phyloP scores from a whole-genome alignment of 2,329 filamentous ascomycete species.

The Alternaria hordeiaustralica region DNA sequence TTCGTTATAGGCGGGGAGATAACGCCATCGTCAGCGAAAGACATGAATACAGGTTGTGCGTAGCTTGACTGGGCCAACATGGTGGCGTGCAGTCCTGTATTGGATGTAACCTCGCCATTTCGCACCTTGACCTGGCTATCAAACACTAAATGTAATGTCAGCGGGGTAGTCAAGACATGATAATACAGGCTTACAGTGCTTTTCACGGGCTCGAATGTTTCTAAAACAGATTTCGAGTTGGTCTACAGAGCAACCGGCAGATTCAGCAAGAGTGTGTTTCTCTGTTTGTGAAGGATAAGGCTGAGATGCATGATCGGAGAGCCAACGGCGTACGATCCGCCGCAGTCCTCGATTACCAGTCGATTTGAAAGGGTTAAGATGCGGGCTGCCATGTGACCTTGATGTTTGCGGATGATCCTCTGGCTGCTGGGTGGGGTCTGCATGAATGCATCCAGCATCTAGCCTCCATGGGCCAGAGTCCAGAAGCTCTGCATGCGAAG shows the following conservation, averaged over 20 bases:
- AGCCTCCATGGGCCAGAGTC: not conserved
- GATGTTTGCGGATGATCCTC: accelerated
- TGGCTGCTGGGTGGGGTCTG: not conserved
- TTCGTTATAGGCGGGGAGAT: not conserved
- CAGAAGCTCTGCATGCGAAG: not conserved
- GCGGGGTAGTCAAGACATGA: too few relatives aligned
- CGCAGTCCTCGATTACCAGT: not conserved
- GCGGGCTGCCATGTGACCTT: not conserved
- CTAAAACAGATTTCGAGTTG: slow-evolving; percentile 11
- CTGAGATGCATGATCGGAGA: not conserved
- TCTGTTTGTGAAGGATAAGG: slow-evolving; percentile 10
- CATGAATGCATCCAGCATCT: not conserved
- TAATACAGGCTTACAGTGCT: not conserved
- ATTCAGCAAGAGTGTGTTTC: not conserved
- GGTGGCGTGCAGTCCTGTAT: too few relatives aligned
- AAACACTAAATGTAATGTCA: not conserved
- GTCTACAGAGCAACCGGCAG: not conserved
- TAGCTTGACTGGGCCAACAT: not conserved
- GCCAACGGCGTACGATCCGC: not conserved
- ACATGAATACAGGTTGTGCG: not conserved
- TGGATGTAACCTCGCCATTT: accelerated
- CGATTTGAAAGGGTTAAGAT: accelerated
- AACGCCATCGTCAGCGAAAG: not conserved
- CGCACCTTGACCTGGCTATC: accelerated
- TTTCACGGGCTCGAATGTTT: slow-evolving; percentile 12